These are phyloP conservation scores for Debaryomyces hansenii DNA, from an alignment of 805 yeast genomes.

Conservation along the genomic window DNA sequence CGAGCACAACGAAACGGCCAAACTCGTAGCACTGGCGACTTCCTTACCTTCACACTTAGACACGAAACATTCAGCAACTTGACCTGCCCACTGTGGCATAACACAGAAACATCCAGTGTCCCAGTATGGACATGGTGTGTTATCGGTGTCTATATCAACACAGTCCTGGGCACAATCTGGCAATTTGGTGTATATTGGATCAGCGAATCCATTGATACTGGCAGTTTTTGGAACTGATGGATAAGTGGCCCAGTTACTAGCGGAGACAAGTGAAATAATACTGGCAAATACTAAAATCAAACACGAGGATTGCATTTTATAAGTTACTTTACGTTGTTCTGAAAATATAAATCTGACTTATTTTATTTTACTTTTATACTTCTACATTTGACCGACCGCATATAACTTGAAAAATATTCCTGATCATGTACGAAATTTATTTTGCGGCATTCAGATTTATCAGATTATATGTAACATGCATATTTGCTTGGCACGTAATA, in stretches of 20 bases:
- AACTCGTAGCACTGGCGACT: conserved; percentile 36
- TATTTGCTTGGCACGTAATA: too few relatives aligned
- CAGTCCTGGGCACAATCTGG: conserved; percentile 47
- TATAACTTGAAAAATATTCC: neutral
- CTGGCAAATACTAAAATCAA: neutral
- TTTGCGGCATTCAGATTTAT: too few relatives aligned
- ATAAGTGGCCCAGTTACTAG: conserved; percentile 41
- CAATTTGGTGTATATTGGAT: conserved; percentile 35
- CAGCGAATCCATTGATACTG: conserved; percentile 49
- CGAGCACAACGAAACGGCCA: conserved; percentile 44
- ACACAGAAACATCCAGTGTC: conserved; percentile 53
- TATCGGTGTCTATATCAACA: conserved; percentile 34
- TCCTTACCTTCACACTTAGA: conserved; percentile 34
- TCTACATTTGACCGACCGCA: neutral
- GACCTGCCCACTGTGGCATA: conserved; percentile 47
- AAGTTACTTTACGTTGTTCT: neutral
- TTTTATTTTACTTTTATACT: neutral
- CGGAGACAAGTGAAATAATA: conserved; percentile 14
- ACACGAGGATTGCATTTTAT: neutral
- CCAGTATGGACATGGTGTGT: conserved; percentile 55
- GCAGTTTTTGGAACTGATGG: conserved; percentile 50
- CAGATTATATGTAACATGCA: too few relatives aligned
- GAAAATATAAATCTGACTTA: neutral
- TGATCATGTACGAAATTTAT: too few relatives aligned
- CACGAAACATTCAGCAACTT: conserved; percentile 45